Evolutionary conservation across 176 grass and related monocot species (phyloP).

Genomic region (Thalia dealbata): DNA sequence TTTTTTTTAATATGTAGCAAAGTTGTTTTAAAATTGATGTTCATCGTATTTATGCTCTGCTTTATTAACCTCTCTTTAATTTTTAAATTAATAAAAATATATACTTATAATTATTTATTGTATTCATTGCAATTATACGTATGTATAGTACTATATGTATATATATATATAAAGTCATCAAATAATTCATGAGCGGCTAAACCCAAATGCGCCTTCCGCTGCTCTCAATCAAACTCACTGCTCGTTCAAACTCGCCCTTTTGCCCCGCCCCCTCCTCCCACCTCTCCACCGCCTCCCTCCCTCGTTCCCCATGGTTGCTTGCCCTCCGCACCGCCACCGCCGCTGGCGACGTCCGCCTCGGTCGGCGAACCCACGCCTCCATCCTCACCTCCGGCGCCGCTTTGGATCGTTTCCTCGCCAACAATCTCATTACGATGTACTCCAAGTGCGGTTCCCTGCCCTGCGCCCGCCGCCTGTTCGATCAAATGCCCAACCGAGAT

Average conservation of each 20-base stretch:
- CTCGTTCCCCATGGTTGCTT: background rate
- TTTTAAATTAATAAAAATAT: too few species aligned
- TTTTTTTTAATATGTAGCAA: too few species aligned
- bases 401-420: slow-evolving; percentile 13
- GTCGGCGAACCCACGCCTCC: background rate
- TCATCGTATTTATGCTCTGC: too few species aligned
- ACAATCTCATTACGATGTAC: slow-evolving; percentile 23
- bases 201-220: background rate
- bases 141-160: too few species aligned
- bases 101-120: too few species aligned
- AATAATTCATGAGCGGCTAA: too few species aligned
- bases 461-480: slow-evolving; percentile 16
- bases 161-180: too few species aligned
- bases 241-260: background rate
- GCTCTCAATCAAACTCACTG: background rate
- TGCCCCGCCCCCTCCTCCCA: background rate
- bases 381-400: slow-evolving; percentile 4
- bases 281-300: background rate
- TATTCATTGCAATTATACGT: too few species aligned
- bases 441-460: slow-evolving; percentile 11
- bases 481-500: slow-evolving; percentile 9
- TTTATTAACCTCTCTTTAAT: too few species aligned
- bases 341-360: background rate
- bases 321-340: slow-evolving; percentile 6
- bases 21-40: too few species aligned